Conservation (phyloP, 1,139 yeast species). For the Ogataea hybrid region DNA sequence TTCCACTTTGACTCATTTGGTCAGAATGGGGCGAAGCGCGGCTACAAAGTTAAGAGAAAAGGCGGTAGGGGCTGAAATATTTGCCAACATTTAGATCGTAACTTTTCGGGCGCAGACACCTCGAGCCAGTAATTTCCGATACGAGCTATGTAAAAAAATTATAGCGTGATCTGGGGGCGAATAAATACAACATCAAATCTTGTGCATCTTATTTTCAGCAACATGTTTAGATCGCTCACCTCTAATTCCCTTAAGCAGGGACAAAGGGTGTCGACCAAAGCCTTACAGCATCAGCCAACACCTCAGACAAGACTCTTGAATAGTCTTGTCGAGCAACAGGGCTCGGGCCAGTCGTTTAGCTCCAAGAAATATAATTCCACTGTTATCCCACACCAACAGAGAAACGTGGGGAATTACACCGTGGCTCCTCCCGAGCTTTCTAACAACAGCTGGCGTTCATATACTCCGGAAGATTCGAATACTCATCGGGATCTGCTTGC, state of each 20-base stretch:
- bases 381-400: conserved; percentile 7
- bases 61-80: conserved; percentile 1
- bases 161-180: conserved; percentile 9
- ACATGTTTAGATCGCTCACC: conserved; percentile 31
- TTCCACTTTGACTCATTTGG: conserved; percentile 14
- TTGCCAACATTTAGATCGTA: conserved; percentile 1
- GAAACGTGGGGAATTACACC: conserved; percentile 10
- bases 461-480: conserved; percentile 10
- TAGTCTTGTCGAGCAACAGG: conserved; percentile 21
- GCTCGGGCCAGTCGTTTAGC: conserved; percentile 6
- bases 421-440: conserved; percentile 10
- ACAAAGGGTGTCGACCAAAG: conserved; percentile 32
- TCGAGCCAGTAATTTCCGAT: conserved; percentile 14
- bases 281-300: conserved; percentile 27
- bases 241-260: conserved; percentile 30
- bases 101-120: conserved; percentile 2
- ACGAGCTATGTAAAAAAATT: conserved; percentile 1
- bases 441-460: conserved; percentile 10
- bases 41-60: conserved; percentile 5
- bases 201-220: neutral
- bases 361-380: conserved; percentile 5
- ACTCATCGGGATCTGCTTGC: conserved; percentile 14
- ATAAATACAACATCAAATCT: conserved; percentile 6
- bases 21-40: conserved; percentile 3
- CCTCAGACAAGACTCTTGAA: conserved; percentile 20